Conservation (phyloP, 2,329 filamentous ascomycete species). For the Aspergillus costaricaensis region DNA sequence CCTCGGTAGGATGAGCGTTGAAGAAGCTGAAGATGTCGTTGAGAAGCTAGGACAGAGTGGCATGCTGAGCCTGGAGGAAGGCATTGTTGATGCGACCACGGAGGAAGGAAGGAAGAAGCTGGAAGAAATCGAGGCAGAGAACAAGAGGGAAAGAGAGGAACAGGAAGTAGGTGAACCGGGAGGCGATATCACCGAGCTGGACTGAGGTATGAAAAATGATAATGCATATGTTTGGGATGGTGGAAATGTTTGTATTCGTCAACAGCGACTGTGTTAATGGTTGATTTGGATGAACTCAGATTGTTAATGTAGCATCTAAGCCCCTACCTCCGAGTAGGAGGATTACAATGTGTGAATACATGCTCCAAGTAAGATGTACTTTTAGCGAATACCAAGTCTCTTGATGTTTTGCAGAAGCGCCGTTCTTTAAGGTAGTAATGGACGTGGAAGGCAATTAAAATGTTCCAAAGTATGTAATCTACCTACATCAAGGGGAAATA, state of each 20-base stretch:
- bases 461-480: conserved; percentile 18
- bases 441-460: not conserved
- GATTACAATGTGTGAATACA: not conserved
- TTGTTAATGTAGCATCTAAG: not conserved
- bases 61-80: conserved; percentile 86
- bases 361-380: not conserved
- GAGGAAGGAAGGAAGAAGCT: conserved; percentile 77
- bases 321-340: not conserved
- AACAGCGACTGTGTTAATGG: not conserved
- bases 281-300: not conserved
- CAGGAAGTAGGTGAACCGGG: conserved; percentile 52
- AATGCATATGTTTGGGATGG: not conserved
- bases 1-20: conserved; percentile 82
- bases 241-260: not conserved
- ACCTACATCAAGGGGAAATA: conserved; percentile 24
- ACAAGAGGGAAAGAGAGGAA: conserved; percentile 42
- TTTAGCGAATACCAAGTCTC: not conserved
- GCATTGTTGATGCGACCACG: conserved; percentile 93
- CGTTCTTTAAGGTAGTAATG: not conserved
- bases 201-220: conserved; percentile 23
- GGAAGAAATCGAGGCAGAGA: conserved; percentile 70
- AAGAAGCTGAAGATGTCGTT: conserved; percentile 83
- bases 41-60: conserved; percentile 78
- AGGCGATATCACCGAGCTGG: conserved; percentile 47
- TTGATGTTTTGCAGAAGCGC: not conserved